Percentiles rank a stretch among this genome's conserved stretches.
Evolutionary conservation across 139 green algal species (phyloP).

Genomic region (Chlamydomonas sphaeroides): DNA sequence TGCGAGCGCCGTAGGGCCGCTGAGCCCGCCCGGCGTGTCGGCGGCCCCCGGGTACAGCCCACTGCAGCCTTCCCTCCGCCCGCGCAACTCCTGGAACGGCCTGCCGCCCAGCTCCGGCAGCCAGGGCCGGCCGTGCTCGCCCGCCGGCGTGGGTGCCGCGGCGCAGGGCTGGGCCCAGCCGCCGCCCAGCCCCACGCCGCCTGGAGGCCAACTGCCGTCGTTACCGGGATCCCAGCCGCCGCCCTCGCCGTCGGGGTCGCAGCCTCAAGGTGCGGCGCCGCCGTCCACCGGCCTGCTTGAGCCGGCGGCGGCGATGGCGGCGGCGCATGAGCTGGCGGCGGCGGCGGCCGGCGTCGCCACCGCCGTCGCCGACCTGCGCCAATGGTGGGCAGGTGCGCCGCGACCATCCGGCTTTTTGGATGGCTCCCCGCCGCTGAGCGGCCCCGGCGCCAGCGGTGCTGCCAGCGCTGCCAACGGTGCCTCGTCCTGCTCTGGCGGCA

Average conservation of each 20-base stretch:
- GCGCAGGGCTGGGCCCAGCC: not conserved
- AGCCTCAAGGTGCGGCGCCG: not conserved
- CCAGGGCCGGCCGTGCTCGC: too few relatives aligned
- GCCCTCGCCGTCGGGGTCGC: not conserved
- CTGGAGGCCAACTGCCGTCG: too few relatives aligned
- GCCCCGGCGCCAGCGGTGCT: not conserved
- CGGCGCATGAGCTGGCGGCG: not conserved
- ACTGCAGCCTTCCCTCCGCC: not conserved
- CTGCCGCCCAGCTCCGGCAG: too few relatives aligned
- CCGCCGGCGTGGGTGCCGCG: too few relatives aligned
- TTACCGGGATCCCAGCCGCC: not conserved
- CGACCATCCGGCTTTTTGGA: not conserved
- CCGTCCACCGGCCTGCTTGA: not conserved
- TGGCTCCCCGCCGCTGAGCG: too few relatives aligned
- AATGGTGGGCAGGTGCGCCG: constrained; percentile 10
- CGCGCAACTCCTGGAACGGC: not conserved
- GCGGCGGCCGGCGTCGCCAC: not conserved
- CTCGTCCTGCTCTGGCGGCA: not conserved
- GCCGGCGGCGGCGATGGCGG: not conserved
- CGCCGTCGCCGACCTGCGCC: constrained; percentile 13
- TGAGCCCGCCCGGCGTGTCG: too few relatives aligned
- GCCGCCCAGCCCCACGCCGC: too few relatives aligned
- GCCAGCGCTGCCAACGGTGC: too few relatives aligned
- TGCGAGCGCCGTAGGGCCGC: too few relatives aligned
- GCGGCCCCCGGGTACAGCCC: too few relatives aligned